Percentiles rank a stretch among this genome's conserved stretches.
Conservation (phyloP, 257 asterid genomes). For the Solanum gracilifrons region DNA sequence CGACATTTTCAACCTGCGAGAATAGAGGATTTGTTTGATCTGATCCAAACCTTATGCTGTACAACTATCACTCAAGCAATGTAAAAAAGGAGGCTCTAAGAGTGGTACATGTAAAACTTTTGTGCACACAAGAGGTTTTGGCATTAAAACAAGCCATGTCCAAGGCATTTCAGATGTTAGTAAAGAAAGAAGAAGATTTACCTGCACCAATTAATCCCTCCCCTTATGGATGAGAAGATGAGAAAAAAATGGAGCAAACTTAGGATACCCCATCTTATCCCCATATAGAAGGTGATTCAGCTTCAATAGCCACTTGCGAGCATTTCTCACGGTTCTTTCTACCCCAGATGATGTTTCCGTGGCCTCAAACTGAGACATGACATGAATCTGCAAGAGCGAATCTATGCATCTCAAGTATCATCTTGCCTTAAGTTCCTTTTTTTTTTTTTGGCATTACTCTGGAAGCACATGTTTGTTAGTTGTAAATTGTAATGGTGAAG, state of each 20-base stretch:
- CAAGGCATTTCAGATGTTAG: slow-evolving; percentile 45
- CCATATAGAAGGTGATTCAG: not conserved
- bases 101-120: slow-evolving; percentile 49
- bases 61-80: slow-evolving; percentile 16
- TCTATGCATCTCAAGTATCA: not conserved
- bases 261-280: not conserved
- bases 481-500: not conserved
- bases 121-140: slow-evolving; percentile 65
- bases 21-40: slow-evolving; percentile 46
- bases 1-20: slow-evolving; percentile 40
- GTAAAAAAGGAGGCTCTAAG: slow-evolving; percentile 32
- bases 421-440: not conserved
- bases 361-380: not conserved
- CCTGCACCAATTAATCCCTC: slow-evolving; percentile 58
- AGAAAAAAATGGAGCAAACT: slow-evolving; percentile 22
- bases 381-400: not conserved
- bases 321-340: slow-evolving; percentile 42
- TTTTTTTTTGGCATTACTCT: not conserved
- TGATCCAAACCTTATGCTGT: slow-evolving; percentile 45
- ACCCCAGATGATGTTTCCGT: slow-evolving; percentile 28
- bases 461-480: not conserved
- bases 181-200: slow-evolving; percentile 31
- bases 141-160: slow-evolving; percentile 45
- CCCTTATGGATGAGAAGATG: slow-evolving; percentile 44
- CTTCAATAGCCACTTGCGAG: slow-evolving; percentile 25